A percentile compares a stretch with the other conserved stretches of the same genome.
Evolutionary conservation across 768 basidiomycete genomes (phyloP).

Genomic region (Boletus coccyginus): DNA sequence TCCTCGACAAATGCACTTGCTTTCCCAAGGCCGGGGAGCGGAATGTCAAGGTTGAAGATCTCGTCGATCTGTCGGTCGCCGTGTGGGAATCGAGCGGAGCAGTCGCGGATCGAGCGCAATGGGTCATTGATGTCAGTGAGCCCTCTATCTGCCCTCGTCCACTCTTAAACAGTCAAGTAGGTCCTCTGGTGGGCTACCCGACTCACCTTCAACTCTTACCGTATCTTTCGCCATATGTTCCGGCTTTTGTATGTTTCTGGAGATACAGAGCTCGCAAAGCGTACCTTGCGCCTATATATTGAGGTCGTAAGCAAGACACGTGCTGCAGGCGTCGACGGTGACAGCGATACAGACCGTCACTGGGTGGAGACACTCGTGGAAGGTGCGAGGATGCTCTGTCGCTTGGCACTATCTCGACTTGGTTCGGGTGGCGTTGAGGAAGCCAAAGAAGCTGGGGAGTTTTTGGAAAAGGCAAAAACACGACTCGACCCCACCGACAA

Average conservation of each 20-base stretch:
- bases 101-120: slow-evolving; percentile 59
- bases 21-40: slow-evolving; percentile 83
- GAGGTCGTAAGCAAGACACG: slow-evolving; percentile 83
- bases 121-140: slow-evolving; percentile 75
- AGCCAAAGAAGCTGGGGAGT: slow-evolving; percentile 55
- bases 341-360: slow-evolving; percentile 61
- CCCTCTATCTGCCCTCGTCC: background rate
- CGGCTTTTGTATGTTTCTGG: slow-evolving; percentile 64
- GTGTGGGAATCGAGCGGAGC: slow-evolving; percentile 78
- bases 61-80: slow-evolving; percentile 76
- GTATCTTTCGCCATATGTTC: slow-evolving; percentile 81
- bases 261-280: slow-evolving; percentile 61
- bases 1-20: slow-evolving; percentile 63
- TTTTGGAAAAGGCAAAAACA: slow-evolving; percentile 59
- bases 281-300: slow-evolving; percentile 77
- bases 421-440: slow-evolving; percentile 50
- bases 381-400: slow-evolving; percentile 76
- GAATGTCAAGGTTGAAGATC: slow-evolving; percentile 78
- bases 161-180: slow-evolving; percentile 35
- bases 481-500: slow-evolving; percentile 49
- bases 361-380: slow-evolving; percentile 80
- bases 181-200: slow-evolving; percentile 93
- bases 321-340: slow-evolving; percentile 43
- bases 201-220: slow-evolving; percentile 90
- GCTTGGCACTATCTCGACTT: slow-evolving; percentile 38